Evolutionary conservation across 2,329 filamentous ascomycete species (phyloP).

Genomic region (Dactylonectria macrodidyma): DNA sequence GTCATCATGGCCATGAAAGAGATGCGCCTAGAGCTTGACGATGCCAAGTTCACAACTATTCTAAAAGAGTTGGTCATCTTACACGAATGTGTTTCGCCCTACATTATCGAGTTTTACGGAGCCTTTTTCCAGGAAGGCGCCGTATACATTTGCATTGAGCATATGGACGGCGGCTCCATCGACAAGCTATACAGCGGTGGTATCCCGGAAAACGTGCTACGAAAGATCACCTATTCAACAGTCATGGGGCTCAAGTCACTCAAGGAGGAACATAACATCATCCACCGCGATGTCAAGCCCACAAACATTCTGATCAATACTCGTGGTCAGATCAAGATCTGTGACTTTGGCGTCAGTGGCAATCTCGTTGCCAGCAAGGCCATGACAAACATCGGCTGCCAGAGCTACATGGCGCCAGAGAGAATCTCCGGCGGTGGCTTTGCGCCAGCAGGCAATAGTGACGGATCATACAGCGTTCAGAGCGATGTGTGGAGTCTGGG

Average conservation of each 20-base stretch:
- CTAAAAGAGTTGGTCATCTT: slow-evolving; percentile 98
- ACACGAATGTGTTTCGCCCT: slow-evolving; percentile 94
- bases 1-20: slow-evolving; percentile 99
- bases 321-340: slow-evolving; percentile 94
- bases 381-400: slow-evolving; percentile 98
- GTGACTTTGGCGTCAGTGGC: slow-evolving; percentile 97
- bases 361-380: slow-evolving; percentile 98
- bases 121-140: slow-evolving; percentile 99
- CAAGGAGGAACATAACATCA: slow-evolving; percentile 99
- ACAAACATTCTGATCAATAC: slow-evolving; percentile 98
- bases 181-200: slow-evolving; percentile 95
- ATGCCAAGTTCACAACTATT: slow-evolving; percentile 96
- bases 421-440: slow-evolving; percentile 90
- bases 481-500: slow-evolving; percentile 98
- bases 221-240: slow-evolving; percentile 92
- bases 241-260: slow-evolving; percentile 92
- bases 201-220: slow-evolving; percentile 88
- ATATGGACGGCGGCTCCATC: slow-evolving; percentile 98
- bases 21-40: slow-evolving; percentile 93
- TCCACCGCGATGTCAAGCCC: slow-evolving; percentile 97
- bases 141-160: slow-evolving; percentile 99
- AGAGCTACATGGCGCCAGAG: slow-evolving; percentile 99
- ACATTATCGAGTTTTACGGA: slow-evolving; percentile 98
- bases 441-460: slow-evolving; percentile 76
- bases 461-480: slow-evolving; percentile 96